Evolutionary conservation across 2,329 filamentous ascomycete genomes (phyloP), one percentile per base, ranked within the genome.

Genomic region (Verticillium albo-atrum): DNA sequence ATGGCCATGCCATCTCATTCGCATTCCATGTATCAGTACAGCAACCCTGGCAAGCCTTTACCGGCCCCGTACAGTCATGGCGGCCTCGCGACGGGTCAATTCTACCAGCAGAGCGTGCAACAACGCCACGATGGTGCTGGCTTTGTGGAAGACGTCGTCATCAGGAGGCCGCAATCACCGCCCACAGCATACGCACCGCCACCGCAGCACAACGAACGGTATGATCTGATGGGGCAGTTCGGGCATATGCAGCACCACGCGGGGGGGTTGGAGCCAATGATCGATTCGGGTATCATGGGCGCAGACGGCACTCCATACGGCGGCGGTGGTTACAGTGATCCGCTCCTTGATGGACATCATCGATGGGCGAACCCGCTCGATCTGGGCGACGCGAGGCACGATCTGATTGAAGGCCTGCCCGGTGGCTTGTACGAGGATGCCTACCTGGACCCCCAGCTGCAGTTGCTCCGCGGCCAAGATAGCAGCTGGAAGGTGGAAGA

Each of bases 101-200:
- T 76, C 64, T 76, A 77, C 63, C 75, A 75, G 56, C 75, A 76
- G 52, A 66, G 65, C 58, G 60, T 66, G 25, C 65, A 70, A 27
- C 62, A 68, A 54, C 65, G 65, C 55, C 65, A 67, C 56, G 62
- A 68, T 54, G 54, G 55, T 64, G 61, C 61, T 28, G 60, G 64
- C 51, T 58, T 62, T 55, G 65, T 70, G 34, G 70, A 72, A 60
- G 70, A 73, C 55, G 63, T 70, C 53, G 58, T 72, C 27, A 67
- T 72, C 61, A 69, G 69, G 61, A 72, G 69, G 56, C 72, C 74
- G n/a, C 67, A 67, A 25, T 75, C 72, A 10, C 72, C 72, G 2
- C 67, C 66, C 47, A 66, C 67, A 56, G 59, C 57, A 7, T 64
- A 63, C 25, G 61, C 59, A 9, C 51, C 61, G 10, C 57, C 59